These are phyloP conservation scores for Streptanthus diversifolius DNA, from an alignment of 345 rosid genomes.

Conservation along the genomic window DNA sequence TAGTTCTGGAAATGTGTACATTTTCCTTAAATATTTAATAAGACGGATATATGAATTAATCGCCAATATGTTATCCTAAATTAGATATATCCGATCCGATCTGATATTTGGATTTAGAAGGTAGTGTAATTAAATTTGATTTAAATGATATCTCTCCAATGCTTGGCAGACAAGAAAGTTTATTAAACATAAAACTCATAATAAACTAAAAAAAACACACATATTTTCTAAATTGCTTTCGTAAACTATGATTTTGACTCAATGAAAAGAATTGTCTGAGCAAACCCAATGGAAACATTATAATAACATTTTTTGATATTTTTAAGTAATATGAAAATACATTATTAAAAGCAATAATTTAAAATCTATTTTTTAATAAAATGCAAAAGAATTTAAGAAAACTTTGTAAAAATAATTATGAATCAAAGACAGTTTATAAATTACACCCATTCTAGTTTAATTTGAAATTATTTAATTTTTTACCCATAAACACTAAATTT, in stretches of 20 bases:
- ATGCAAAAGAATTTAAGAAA: neutral
- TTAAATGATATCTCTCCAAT: neutral
- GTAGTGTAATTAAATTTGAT: neutral
- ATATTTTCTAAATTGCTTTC: too few relatives aligned
- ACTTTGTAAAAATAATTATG: neutral
- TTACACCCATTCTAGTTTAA: too few relatives aligned
- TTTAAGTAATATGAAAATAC: neutral
- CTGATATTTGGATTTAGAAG: neutral
- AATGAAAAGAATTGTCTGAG: too few relatives aligned
- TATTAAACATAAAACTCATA: neutral
- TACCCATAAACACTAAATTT: neutral
- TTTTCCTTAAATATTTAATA: neutral
- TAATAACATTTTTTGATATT: too few relatives aligned
- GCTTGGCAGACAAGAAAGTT: slow-evolving; percentile 11
- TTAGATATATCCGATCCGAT: neutral
- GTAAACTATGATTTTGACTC: too few relatives aligned
- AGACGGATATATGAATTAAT: neutral
- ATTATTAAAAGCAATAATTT: too few relatives aligned
- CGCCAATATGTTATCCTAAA: neutral
- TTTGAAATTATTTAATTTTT: too few relatives aligned
- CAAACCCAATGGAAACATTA: too few relatives aligned
- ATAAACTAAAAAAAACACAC: too few relatives aligned
- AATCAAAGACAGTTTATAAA: neutral
- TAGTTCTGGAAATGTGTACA: slow-evolving; percentile 14
- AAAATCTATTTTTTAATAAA: neutral